These are phyloP conservation scores for Plenodomus lindquistii DNA, from an alignment of 2,329 filamentous ascomycete species.

Conservation along the genomic window DNA sequence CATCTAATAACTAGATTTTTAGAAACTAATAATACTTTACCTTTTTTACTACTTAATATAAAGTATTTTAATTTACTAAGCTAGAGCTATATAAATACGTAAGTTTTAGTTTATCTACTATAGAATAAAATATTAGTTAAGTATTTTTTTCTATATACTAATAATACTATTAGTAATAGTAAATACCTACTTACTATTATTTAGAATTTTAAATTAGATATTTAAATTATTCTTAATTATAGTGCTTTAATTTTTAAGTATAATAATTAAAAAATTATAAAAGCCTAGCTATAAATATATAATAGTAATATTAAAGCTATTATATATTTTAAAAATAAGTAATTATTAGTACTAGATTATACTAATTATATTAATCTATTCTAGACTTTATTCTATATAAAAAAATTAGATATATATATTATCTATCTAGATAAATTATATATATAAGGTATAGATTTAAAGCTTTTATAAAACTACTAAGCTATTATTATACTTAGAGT, in stretches of 20 bases:
- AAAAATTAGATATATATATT: slow-evolving; percentile 62
- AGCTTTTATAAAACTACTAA: slow-evolving; percentile 60
- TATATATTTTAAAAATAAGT: slow-evolving; percentile 63
- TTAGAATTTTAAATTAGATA: slow-evolving; percentile 39
- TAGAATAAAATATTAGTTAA: slow-evolving; percentile 43
- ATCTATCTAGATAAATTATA: slow-evolving; percentile 73
- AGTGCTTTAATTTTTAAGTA: slow-evolving; percentile 71
- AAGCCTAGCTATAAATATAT: slow-evolving; percentile 54
- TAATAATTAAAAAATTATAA: slow-evolving; percentile 49
- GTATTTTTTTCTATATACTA: slow-evolving; percentile 19
- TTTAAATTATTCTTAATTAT: slow-evolving; percentile 69
- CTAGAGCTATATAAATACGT: slow-evolving; percentile 68
- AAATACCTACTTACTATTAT: slow-evolving; percentile 54
- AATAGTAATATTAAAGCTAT: slow-evolving; percentile 35
- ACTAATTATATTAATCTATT: slow-evolving; percentile 54
- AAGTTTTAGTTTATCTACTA: slow-evolving; percentile 65
- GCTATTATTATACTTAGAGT: slow-evolving; percentile 71
- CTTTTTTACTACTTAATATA: slow-evolving; percentile 62
- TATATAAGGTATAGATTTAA: slow-evolving; percentile 70
- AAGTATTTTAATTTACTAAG: slow-evolving; percentile 58
- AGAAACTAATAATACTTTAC: slow-evolving; percentile 67
- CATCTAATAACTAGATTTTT: slow-evolving; percentile 68
- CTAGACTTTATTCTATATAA: slow-evolving; percentile 61
- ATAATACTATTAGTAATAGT: slow-evolving; percentile 29
- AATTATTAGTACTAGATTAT: slow-evolving; percentile 58